Evolutionary conservation across 2,329 filamentous ascomycete genomes (phyloP), one percentile per base, ranked within the genome.

Genomic region (Fonsecaea multimorphosa): DNA sequence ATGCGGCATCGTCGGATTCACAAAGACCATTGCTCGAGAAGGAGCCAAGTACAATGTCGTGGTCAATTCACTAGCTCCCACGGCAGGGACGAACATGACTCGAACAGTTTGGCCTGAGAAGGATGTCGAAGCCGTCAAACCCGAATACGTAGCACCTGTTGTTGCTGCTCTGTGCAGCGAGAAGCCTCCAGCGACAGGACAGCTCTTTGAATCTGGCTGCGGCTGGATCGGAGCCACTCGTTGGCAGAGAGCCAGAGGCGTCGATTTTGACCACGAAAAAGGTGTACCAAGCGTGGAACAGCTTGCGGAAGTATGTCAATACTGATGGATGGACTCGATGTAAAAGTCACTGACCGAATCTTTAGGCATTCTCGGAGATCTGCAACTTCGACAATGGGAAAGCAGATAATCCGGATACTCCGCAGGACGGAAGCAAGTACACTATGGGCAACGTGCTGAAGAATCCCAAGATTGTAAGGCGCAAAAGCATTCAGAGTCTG

Each of bases 31-130:
- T 60, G 94, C 95, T 62, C 86, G 95, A 59, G 95, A 99, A 81
- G 95, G 95, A 74, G 86, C 87, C 76, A 98, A 97, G 84, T 93
- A 99, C 85, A 97, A 97, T 84, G 98, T 99, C 78, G 92, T 88
- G 74, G 91, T 96, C 78, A 99, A 99, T 85, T 96, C 93, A 65
- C 97, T 99, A 74, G 95, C 95, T 27, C 95, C 95, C 72, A 98
- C 97, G 75, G 95, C 95, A 44, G 95, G 95, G 73, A 99, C 95
- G 55, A 89, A 91, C 77, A 96, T 99, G 91, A 99, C 95, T 64
- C 87, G 89, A 72, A 94, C 91, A 59, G 91, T 99, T 77, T 87
- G 98, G 84, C 94, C 95, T 32, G 93, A 97, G 81, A 94, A 98
- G 83, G 88, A 97, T 82, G 93, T 98, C n/a, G 93, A 97, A 83